These are phyloP conservation scores for Penicillium psychrosexuale DNA, from an alignment of 2,329 filamentous ascomycete genomes.

Conservation along the genomic window DNA sequence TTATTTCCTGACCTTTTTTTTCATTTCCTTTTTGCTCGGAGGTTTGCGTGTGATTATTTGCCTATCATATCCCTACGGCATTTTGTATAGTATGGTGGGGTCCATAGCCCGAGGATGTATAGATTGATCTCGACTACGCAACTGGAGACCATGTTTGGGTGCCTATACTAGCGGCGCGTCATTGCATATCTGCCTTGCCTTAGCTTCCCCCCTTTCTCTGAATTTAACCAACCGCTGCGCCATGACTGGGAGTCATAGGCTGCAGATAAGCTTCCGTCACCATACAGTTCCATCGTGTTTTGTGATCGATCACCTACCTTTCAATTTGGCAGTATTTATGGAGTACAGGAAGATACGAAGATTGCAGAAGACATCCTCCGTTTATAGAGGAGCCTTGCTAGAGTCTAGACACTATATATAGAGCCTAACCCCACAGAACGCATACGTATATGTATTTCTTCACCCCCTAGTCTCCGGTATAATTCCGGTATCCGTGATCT, in stretches of 20 bases:
- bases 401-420: neutral
- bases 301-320: neutral
- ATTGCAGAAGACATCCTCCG: neutral
- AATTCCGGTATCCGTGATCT: slow-evolving; percentile 3
- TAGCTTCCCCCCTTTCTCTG: neutral
- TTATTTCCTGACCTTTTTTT: neutral
- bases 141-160: slow-evolving; percentile 1
- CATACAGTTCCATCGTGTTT: neutral
- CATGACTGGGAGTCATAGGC: slow-evolving; percentile 6
- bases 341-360: neutral
- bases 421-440: neutral
- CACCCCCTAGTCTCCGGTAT: neutral
- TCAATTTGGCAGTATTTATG: neutral
- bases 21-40: neutral
- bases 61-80: slow-evolving; percentile 2
- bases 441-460: neutral
- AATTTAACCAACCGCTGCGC: neutral
- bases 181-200: slow-evolving; percentile 7
- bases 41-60: slow-evolving; percentile 1
- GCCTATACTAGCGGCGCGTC: slow-evolving; percentile 3
- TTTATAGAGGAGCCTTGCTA: neutral
- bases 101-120: slow-evolving; percentile 3
- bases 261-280: slow-evolving; percentile 13
- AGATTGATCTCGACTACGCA: neutral
- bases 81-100: slow-evolving; percentile 10